Percentiles rank a stretch among this genome's conserved stretches.
phyloP scores from a whole-genome alignment of 805 yeast species.

The Yarrowia deformans region DNA sequence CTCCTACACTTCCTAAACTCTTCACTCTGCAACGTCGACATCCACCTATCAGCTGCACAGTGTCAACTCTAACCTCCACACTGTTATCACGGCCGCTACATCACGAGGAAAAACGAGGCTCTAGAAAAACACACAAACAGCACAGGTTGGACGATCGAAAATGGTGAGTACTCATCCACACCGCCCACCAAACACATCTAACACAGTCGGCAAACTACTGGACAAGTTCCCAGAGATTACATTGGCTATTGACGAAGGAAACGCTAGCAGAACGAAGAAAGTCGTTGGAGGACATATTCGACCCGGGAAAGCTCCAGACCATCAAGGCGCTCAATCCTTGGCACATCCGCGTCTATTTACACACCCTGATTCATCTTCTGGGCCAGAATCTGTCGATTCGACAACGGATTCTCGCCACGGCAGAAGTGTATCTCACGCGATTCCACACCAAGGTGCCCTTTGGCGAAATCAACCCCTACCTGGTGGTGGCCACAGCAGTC shows the following conservation, averaged over 20 bases:
- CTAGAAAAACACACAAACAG: background rate
- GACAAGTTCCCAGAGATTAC: constrained; percentile 79
- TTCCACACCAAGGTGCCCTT: constrained; percentile 75
- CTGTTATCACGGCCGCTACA: constrained; percentile 4
- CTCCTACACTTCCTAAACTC: too few species aligned
- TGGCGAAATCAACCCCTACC: constrained; percentile 81
- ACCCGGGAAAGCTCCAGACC: constrained; percentile 51
- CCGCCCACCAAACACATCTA: background rate
- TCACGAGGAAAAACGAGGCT: background rate
- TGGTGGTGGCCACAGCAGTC: constrained; percentile 81
- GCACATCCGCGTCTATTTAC: constrained; percentile 69
- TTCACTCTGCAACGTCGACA: background rate
- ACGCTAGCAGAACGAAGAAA: constrained; percentile 58
- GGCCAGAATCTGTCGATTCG: constrained; percentile 81
- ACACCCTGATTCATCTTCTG: constrained; percentile 68
- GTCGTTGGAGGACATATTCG: constrained; percentile 39
- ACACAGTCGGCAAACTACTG: constrained; percentile 81
- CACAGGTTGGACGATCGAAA: background rate
- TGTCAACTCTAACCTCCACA: constrained; percentile 21
- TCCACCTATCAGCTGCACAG: constrained; percentile 12
- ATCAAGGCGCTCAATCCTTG: constrained; percentile 48
- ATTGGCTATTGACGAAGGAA: constrained; percentile 82
- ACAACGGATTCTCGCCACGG: constrained; percentile 86
- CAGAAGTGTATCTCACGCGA: constrained; percentile 83
- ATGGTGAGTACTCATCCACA: constrained; percentile 6